phyloP scores from a whole-genome alignment of 2,329 filamentous ascomycete genomes.

The Cercospora sp. region DNA sequence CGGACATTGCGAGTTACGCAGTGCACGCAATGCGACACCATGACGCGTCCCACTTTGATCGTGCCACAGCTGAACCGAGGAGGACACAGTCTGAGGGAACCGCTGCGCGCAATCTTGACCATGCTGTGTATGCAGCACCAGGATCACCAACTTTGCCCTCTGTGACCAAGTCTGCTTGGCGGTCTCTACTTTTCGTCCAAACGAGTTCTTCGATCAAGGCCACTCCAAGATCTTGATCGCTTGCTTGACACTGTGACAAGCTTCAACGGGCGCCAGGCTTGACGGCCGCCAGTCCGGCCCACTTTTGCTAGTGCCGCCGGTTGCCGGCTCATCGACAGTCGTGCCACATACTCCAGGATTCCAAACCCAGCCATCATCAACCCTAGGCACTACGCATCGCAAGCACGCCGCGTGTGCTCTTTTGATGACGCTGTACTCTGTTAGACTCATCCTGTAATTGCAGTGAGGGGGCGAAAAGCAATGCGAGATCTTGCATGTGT shows the following conservation, averaged over 20 bases:
- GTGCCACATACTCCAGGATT: background rate
- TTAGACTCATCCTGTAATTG: background rate
- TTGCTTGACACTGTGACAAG: background rate
- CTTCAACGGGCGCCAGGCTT: background rate
- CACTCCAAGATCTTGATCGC: background rate
- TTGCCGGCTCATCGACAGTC: conserved; percentile 1
- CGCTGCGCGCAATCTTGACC: background rate
- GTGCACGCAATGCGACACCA: background rate
- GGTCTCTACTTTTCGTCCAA: background rate
- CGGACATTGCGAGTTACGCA: background rate
- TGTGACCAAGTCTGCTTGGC: background rate
- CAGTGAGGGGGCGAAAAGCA: background rate
- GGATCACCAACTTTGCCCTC: background rate
- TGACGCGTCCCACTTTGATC: background rate
- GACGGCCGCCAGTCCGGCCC: background rate
- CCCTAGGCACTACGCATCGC: background rate
- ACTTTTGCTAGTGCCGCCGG: background rate
- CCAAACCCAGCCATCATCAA: background rate
- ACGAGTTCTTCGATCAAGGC: background rate
- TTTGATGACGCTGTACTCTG: background rate
- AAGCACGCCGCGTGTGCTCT: background rate
- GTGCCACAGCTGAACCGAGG: background rate
- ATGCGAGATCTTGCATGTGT: conserved; percentile 3
- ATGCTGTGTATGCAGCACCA: background rate
- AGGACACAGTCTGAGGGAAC: background rate